phyloP scores from a whole-genome alignment of 2,329 filamentous ascomycete species.

The Sarocladium strictum region DNA sequence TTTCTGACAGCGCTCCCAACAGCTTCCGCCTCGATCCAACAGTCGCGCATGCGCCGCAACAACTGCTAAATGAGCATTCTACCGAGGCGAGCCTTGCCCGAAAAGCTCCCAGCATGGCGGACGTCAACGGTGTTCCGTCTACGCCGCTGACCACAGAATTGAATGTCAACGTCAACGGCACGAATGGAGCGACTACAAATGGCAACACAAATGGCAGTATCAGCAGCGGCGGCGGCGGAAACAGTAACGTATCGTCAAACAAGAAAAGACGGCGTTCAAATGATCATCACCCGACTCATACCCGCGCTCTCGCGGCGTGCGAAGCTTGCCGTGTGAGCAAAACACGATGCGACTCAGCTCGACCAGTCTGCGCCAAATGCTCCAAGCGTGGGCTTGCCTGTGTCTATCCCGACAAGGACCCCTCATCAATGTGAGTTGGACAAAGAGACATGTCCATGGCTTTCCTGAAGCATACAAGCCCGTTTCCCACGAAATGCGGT shows the following conservation, averaged over 20 bases:
- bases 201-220: not conserved
- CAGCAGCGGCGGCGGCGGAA: not conserved
- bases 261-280: constrained; percentile 10
- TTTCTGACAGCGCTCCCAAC: not conserved
- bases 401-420: constrained; percentile 14
- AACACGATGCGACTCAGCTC: constrained; percentile 13
- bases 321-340: constrained; percentile 14
- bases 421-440: constrained; percentile 12
- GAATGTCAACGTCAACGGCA: not conserved
- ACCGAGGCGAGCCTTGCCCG: constrained; percentile 3
- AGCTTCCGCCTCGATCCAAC: not conserved
- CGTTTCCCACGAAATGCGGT: not conserved
- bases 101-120: not conserved
- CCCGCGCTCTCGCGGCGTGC: constrained; percentile 13
- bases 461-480: too few species aligned
- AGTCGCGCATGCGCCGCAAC: not conserved
- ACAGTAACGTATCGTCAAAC: not conserved
- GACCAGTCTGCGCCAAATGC: constrained; percentile 13
- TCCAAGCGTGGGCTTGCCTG: constrained; percentile 12
- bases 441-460: too few species aligned
- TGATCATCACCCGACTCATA: constrained; percentile 10
- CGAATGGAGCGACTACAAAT: not conserved
- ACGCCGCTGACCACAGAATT: not conserved
- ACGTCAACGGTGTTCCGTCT: not conserved
- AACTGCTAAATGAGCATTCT: not conserved